Evolutionary conservation across 2,329 filamentous ascomycete genomes (phyloP).

Genomic region (Aspergillus jensenii): DNA sequence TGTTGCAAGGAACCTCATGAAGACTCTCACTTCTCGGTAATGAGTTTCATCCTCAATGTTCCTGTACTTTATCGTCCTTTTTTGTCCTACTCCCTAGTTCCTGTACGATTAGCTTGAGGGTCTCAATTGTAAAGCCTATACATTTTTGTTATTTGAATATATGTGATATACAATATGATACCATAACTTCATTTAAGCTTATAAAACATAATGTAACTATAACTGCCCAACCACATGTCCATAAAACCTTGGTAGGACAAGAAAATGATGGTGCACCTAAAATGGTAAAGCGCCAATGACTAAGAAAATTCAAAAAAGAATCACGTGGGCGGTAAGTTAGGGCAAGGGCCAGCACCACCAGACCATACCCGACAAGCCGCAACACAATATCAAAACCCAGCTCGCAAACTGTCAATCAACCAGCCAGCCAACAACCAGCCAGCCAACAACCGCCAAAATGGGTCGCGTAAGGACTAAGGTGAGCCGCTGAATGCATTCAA

Average conservation of each 20-base stretch:
- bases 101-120: slow-evolving; percentile 36
- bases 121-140: slow-evolving; percentile 28
- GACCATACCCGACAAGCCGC: slow-evolving; percentile 15
- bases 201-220: too few species aligned
- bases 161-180: slow-evolving; percentile 28
- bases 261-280: background rate
- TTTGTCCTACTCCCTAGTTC: slow-evolving; percentile 5
- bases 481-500: slow-evolving; percentile 9
- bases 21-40: slow-evolving; percentile 25
- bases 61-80: background rate
- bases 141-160: slow-evolving; percentile 18
- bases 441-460: slow-evolving; percentile 46
- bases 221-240: too few species aligned
- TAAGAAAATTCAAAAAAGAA: background rate
- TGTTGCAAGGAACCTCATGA: slow-evolving; percentile 32
- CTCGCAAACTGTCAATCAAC: slow-evolving; percentile 14
- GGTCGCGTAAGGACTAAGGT: slow-evolving; percentile 51
- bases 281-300: background rate
- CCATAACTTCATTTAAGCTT: background rate
- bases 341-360: slow-evolving; percentile 8
- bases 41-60: background rate
- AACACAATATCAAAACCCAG: slow-evolving; percentile 24
- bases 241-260: background rate
- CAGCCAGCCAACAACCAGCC: slow-evolving; percentile 34
- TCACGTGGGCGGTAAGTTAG: slow-evolving; percentile 12